Percentiles rank a stretch among this genome's conserved stretches.
These are phyloP conservation scores for Magnaporthales sp. DNA, from an alignment of 2,329 filamentous ascomycete genomes.

Conservation along the genomic window DNA sequence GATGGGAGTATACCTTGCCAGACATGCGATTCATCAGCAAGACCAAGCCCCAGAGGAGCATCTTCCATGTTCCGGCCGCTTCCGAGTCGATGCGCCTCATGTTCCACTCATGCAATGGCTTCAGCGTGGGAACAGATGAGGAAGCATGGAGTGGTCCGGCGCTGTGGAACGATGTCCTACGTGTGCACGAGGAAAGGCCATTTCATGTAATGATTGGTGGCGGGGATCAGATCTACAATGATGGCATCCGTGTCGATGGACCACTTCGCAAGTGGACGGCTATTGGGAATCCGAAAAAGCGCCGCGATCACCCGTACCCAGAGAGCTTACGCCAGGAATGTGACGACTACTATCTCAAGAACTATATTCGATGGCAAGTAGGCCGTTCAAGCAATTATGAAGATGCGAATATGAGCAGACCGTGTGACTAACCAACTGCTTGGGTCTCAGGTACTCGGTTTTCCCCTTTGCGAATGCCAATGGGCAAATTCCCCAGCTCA, in stretches of 20 bases:
- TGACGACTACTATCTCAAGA: slow-evolving; percentile 84
- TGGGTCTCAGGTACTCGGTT: slow-evolving; percentile 48
- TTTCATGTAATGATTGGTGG: slow-evolving; percentile 97
- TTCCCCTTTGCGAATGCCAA: slow-evolving; percentile 81
- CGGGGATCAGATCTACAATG: slow-evolving; percentile 95
- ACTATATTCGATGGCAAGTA: slow-evolving; percentile 65
- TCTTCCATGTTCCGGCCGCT: slow-evolving; percentile 76
- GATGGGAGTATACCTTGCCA: slow-evolving; percentile 71
- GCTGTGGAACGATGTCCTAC: slow-evolving; percentile 88
- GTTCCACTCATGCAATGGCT: slow-evolving; percentile 98
- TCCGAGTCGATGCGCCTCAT: slow-evolving; percentile 93
- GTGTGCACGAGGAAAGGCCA: slow-evolving; percentile 67
- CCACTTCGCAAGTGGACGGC: slow-evolving; percentile 76
- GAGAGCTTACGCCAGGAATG: slow-evolving; percentile 72
- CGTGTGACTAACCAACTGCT: neutral
- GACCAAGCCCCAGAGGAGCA: slow-evolving; percentile 50
- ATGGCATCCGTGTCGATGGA: slow-evolving; percentile 77
- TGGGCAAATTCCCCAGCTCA: slow-evolving; percentile 89
- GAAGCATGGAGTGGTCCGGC: slow-evolving; percentile 83
- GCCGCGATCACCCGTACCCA: slow-evolving; percentile 69
- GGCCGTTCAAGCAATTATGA: slow-evolving; percentile 23
- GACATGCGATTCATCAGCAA: slow-evolving; percentile 52
- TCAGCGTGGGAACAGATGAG: slow-evolving; percentile 79
- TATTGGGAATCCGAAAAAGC: slow-evolving; percentile 75
- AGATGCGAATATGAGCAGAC: neutral